Base-by-base conservation (phyloP, 2,329 filamentous ascomycete genomes). In the Leptoxyphium fumago region DNA sequence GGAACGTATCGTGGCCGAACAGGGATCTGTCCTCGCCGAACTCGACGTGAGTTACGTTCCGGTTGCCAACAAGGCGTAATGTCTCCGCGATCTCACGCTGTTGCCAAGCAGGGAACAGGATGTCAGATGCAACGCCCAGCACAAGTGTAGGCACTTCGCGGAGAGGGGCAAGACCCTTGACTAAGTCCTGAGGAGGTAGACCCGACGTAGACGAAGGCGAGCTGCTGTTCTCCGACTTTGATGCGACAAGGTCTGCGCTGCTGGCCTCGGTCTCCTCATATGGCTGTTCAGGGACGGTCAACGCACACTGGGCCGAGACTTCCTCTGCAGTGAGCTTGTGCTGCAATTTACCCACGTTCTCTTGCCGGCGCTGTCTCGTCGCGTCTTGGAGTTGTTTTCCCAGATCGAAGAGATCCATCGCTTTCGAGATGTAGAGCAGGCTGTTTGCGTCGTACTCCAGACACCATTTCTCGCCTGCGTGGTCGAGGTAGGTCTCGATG, bases 401-500 rank as follows among this genome's bases (percentile, higher is more conserved):
- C 0, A 98, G 74, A 56, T 98, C 91, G 61, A 98, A 98, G 10
- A 98, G 71, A 59, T 98, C 91, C 91, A 98, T 98, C 5, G 91
- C 91, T 66, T 98, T 98, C 62, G 86, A 94, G 45, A 98, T 85
- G 62, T 98, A 98, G 2, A 98, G 71, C 34, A 96, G 68, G 58
- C 87, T 94, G 65, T 98, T 98, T 21, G 91, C 79, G 57, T 98
- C 91, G 61, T 96, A 96, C 50, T 91, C 88, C 21, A 98, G 72
- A 60, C 87, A 95, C 70, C 94, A 98, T 64, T 98, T 98, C 68
- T 98, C 91, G 15, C 91, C 91, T 0, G 91, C 91, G 57, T 98
- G 91, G 63, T 98, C 91, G 14, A 98, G 76, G 60, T 98, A 98
- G 0, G 91, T 98, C 66, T 98, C 91, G 52, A 98, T 94, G 18